Base-by-base conservation (phyloP, 768 basidiomycete species). In the Sarcomyxa edulis region DNA sequence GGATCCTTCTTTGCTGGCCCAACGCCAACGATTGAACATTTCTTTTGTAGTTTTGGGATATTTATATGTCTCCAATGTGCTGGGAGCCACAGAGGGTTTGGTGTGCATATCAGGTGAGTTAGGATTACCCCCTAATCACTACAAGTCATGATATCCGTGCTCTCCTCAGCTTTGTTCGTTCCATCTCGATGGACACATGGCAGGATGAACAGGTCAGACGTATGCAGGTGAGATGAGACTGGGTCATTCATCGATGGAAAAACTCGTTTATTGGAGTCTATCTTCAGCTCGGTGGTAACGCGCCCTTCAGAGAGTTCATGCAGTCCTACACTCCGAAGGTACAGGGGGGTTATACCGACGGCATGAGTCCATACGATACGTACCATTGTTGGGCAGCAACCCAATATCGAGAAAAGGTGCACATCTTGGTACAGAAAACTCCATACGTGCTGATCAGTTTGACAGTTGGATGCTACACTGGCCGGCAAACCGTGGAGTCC, bases 121-220 rank as follows among this genome's bases (percentile, higher is more conserved):
- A n/a, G n/a, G n/a, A n/a, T 51, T 39, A 45, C 1, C 8, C 26
- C 26, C 36, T 24, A 34, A 44, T 32, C 48, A 50, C 44, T 26
- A 12, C 16, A n/a, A 37, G 35, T 36, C 14, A 36, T 9, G 35
- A 48, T 43, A 50, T 56, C 46, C 35, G 39, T 50, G 36, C 49
- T 49, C 41, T 46, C 23, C 46, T 31, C 61, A 89, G 86, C 58
- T 95, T 93, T 61, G 89, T 95, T 39, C 74, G 93, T 56, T 91
- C 88, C 28, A 78, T 93, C 47, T 92, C 92, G 38, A 97, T 96
- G 94, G 94, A 96, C 63, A 86, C 91, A 48, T 96, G 93, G 91
- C 83, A 87, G 48, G 76, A 81, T 25, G 90, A 94, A 43, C 92
- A 96, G 60, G 65, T 91, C 47, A 81, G 59, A 52, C 74, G 88